Evolutionary conservation across 768 basidiomycete genomes (phyloP).

Genomic region (Tulasnella sp.): DNA sequence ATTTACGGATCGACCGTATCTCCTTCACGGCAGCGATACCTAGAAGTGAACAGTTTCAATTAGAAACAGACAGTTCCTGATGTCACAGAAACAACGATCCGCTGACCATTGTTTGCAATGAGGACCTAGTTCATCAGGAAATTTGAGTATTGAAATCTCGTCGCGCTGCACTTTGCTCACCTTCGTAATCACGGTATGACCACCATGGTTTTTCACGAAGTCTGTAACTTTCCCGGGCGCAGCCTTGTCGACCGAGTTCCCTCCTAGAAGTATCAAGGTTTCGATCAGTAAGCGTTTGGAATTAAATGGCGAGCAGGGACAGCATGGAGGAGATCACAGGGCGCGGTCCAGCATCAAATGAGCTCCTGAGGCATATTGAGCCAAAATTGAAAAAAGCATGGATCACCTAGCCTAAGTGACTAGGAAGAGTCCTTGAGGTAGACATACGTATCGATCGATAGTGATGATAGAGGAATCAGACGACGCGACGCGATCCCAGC

Average conservation of each 20-base stretch:
- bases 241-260: constrained; percentile 82
- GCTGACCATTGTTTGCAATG: constrained; percentile 91
- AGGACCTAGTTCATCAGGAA: constrained; percentile 52
- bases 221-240: constrained; percentile 68
- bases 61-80: too few species aligned
- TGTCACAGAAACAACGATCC: neutral
- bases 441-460: neutral
- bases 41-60: constrained; percentile 23
- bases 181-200: constrained; percentile 98
- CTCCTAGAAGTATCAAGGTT: constrained; percentile 47
- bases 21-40: constrained; percentile 99
- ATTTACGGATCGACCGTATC: constrained; percentile 96
- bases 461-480: neutral
- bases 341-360: neutral
- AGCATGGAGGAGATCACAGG: too few species aligned
- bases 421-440: neutral
- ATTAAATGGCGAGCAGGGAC: neutral
- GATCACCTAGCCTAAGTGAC: neutral
- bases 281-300: neutral
- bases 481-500: neutral
- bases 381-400: too few species aligned
- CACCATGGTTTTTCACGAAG: constrained; percentile 83
- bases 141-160: neutral
- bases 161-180: constrained; percentile 31
- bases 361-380: neutral